Evolutionary conservation across 2,329 filamentous ascomycete species (phyloP).

Genomic region (Phialophora chinensis): DNA sequence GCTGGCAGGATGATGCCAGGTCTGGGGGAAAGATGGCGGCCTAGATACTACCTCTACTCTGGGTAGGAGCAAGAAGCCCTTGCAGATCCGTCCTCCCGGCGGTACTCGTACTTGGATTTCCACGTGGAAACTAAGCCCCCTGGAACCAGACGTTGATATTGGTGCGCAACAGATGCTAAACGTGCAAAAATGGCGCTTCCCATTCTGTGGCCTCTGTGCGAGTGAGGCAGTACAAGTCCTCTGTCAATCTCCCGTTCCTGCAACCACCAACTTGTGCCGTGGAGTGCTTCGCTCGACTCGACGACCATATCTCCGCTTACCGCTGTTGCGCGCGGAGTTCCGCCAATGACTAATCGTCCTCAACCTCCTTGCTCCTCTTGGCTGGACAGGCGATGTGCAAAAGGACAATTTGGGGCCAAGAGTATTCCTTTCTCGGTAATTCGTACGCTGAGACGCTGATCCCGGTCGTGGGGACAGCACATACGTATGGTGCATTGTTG

Average conservation of each 20-base stretch:
- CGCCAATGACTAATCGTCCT: slow-evolving; percentile 4
- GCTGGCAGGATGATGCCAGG: slow-evolving; percentile 4
- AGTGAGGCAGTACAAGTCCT: not conserved
- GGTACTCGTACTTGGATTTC: slow-evolving; percentile 5
- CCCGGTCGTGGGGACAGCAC: not conserved
- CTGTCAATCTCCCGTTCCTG: not conserved
- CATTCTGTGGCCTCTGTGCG: slow-evolving; percentile 6
- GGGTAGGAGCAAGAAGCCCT: slow-evolving; percentile 6
- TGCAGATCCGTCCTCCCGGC: slow-evolving; percentile 12
- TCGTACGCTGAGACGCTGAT: slow-evolving; percentile 11
- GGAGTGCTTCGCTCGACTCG: not conserved
- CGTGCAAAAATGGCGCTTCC: slow-evolving; percentile 5
- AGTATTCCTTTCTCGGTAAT: not conserved
- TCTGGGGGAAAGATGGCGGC: not conserved
- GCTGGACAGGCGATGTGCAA: not conserved
- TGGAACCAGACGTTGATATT: not conserved
- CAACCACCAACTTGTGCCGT: not conserved
- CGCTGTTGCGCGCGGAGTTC: not conserved
- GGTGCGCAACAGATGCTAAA: not conserved
- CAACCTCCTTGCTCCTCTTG: not conserved
- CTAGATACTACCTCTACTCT: slow-evolving; percentile 5
- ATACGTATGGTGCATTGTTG: not conserved
- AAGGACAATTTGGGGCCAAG: slow-evolving; percentile 17
- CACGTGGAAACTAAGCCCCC: slow-evolving; percentile 3
- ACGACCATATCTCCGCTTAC: not conserved